Base-by-base conservation (phyloP, 768 basidiomycete species). In the Suillus ampliporus region DNA sequence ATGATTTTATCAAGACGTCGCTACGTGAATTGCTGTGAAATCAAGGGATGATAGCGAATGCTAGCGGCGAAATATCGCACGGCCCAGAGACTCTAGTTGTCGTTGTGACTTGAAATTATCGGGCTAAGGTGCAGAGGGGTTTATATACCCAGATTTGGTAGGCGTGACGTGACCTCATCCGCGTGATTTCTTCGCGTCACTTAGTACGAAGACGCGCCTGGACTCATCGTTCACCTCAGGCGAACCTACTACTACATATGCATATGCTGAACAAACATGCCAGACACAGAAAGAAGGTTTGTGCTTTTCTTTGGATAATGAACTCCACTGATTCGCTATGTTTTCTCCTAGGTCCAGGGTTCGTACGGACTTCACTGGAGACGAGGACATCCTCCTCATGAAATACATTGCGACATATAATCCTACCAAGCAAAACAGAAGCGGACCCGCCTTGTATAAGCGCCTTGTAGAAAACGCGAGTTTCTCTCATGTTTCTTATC, bases 331-430 rank as follows among this genome's bases (percentile, higher is more conserved):
- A 26, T 23, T 40, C 26, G n/a, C 15, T 4, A 40, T 61, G 3
- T 21, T 23, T 41, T 21, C 23, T 21, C 26, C 40, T 21, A 74
- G n/a, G n/a, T n/a, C n/a, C n/a, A n/a, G 72, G 37, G 0, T 46
- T 35, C 76, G 78, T 14, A 62, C 57, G 21, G 40, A 71, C 4
- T 86, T 74, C 64, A 74, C 79, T 0, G 13, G 38, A 0, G 71
- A 79, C 4, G 84, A 87, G 26, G 83, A 86, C 61, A n/a, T 0
- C 0, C 70, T 76, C 5, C 77, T 87, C 5, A 57, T 75, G 19
- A 78, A 81, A 67, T 87, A 80, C 61, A 71, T 89, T 57, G 86
- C 86, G 2, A 75, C n/a, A 47, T 74, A 84, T 61, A 81, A 80
- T 31, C 84, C 84, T 0, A 62, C 67, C 11, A 57, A 52, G 8